phyloP scores from a whole-genome alignment of 495 filamentous ascomycete species.

The Trichocladium uniseriatum region DNA sequence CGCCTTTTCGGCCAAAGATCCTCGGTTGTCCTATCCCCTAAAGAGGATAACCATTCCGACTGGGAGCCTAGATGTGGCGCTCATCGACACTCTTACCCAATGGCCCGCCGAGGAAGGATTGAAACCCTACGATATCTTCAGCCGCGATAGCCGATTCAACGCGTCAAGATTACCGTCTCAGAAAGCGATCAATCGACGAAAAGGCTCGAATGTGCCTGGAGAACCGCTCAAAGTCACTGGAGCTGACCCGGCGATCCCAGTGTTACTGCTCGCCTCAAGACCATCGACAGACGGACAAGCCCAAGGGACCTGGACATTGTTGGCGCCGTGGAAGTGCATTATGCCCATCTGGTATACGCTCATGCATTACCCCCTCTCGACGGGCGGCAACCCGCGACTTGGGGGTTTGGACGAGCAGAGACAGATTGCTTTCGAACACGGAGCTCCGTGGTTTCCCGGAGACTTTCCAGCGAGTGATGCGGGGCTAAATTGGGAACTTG shows the following conservation, averaged over 20 bases:
- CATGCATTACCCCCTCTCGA: conserved; percentile 76
- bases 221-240: conserved; percentile 46
- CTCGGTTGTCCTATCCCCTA: conserved; percentile 67
- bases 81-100: conserved; percentile 46
- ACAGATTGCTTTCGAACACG: conserved; percentile 78
- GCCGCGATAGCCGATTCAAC: conserved; percentile 49
- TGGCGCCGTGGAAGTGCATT: conserved; percentile 90
- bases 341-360: conserved; percentile 76
- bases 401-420: conserved; percentile 71
- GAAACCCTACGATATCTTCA: conserved; percentile 53
- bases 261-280: conserved; percentile 58
- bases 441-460: conserved; percentile 73
- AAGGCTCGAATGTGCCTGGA: conserved; percentile 57
- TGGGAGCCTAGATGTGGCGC: conserved; percentile 43
- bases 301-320: conserved; percentile 71
- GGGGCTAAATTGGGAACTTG: conserved; percentile 66
- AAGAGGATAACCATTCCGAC: conserved; percentile 32
- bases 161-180: conserved; percentile 65
- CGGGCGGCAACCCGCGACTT: conserved; percentile 68
- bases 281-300: conserved; percentile 33
- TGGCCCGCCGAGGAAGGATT: conserved; percentile 62
- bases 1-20: conserved; percentile 65
- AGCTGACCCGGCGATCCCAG: conserved; percentile 74
- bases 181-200: conserved; percentile 79
- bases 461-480: conserved; percentile 79